A percentile compares a stretch with the other conserved stretches of the same genome.
phyloP scores from a whole-genome alignment of 257 asterid genomes.

The Ilex asprella region DNA sequence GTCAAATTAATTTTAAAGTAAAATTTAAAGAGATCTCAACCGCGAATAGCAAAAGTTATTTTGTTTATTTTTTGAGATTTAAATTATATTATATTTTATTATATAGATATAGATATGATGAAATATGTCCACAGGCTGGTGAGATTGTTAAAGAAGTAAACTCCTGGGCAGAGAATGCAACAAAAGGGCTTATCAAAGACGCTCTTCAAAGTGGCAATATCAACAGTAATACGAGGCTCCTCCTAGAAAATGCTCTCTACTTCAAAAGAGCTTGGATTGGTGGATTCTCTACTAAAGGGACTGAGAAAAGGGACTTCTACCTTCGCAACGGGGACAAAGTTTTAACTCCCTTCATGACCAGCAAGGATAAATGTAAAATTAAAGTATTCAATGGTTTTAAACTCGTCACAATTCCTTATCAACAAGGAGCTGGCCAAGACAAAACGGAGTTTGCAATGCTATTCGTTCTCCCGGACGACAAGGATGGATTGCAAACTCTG shows the following conservation, averaged over 20 bases:
- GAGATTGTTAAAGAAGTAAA: not conserved
- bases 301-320: not conserved
- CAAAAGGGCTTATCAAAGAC: constrained; percentile 2
- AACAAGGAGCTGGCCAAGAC: constrained; percentile 2
- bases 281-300: too few species aligned
- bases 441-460: not conserved
- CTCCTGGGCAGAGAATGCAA: constrained; percentile 5
- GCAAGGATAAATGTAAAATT: not conserved
- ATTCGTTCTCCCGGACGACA: not conserved
- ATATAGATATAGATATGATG: too few species aligned
- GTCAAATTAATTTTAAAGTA: too few species aligned
- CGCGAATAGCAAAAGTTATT: too few species aligned
- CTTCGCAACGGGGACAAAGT: constrained; percentile 5
- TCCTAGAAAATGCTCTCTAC: constrained; percentile 6
- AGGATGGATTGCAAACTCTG: constrained; percentile 1
- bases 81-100: too few species aligned
- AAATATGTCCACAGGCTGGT: too few species aligned
- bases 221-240: not conserved
- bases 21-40: too few species aligned
- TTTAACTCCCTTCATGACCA: constrained; percentile 6
- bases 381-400: constrained; percentile 4
- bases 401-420: constrained; percentile 1
- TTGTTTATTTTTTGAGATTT: too few species aligned
- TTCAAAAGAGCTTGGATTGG: not conserved
- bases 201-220: not conserved